Conservation (phyloP, 23 red algal species). For the Gracilariopsis chorda region DNA sequence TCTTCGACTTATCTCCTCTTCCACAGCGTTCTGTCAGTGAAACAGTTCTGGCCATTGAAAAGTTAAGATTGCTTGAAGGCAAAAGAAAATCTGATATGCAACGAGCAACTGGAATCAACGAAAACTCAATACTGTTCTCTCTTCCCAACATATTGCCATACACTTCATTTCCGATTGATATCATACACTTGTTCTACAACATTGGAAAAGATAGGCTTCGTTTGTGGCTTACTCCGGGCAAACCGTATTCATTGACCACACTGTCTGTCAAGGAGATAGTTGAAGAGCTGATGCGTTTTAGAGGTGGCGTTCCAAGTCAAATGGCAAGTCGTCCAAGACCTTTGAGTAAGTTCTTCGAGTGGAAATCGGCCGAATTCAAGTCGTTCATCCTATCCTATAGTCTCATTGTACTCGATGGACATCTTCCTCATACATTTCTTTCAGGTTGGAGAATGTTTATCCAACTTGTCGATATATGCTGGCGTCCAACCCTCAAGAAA, state of each 20-base stretch:
- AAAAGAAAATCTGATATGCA: too few relatives aligned
- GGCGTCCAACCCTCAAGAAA: not conserved
- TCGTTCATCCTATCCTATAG: not conserved
- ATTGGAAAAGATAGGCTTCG: not conserved
- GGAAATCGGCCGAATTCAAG: not conserved
- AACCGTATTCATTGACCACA: not conserved
- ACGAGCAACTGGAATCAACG: too few relatives aligned
- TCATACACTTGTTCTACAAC: slow-evolving; percentile 3
- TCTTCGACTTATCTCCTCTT: too few relatives aligned
- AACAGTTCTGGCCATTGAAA: too few relatives aligned
- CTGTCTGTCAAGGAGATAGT: not conserved
- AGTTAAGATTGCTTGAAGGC: too few relatives aligned
- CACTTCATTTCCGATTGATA: not conserved
- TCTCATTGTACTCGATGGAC: not conserved
- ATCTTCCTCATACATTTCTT: not conserved
- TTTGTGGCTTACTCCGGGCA: not conserved
- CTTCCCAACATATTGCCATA: not conserved
- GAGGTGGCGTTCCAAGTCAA: not conserved
- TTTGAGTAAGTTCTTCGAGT: not conserved
- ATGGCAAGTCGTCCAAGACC: not conserved
- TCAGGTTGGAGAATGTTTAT: not conserved
- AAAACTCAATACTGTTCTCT: not conserved
- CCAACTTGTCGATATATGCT: not conserved
- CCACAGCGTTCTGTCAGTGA: too few relatives aligned
- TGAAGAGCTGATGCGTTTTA: not conserved